Percentiles rank a stretch among this genome's conserved stretches.
These are phyloP conservation scores for Orbilia brochopaga DNA, from an alignment of 2,329 filamentous ascomycete genomes.

Conservation along the genomic window DNA sequence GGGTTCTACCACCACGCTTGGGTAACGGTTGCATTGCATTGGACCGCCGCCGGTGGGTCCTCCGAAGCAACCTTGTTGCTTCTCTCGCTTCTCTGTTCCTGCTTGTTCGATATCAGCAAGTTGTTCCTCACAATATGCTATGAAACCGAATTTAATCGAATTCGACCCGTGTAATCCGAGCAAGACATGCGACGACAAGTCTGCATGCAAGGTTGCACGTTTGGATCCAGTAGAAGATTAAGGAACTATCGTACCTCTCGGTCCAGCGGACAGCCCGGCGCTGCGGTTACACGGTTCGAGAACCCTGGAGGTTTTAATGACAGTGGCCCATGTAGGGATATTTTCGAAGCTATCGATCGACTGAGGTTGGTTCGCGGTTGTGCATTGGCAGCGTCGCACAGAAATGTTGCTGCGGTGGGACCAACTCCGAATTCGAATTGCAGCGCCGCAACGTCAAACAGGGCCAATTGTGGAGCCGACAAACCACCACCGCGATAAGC, in stretches of 20 bases:
- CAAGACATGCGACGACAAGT: background rate
- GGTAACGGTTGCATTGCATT: slow-evolving; percentile 51
- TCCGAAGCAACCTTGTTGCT: slow-evolving; percentile 49
- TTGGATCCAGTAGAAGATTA: background rate
- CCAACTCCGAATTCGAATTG: slow-evolving; percentile 2
- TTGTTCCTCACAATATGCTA: background rate
- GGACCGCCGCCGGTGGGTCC: slow-evolving; percentile 33
- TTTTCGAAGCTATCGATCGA: slow-evolving; percentile 20
- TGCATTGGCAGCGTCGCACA: slow-evolving; percentile 42
- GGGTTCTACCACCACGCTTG: slow-evolving; percentile 29
- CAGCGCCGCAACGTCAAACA: slow-evolving; percentile 20
- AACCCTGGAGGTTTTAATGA: background rate
- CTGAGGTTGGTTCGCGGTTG: slow-evolving; percentile 17
- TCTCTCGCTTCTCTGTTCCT: slow-evolving; percentile 42
- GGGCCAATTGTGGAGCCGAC: slow-evolving; percentile 6
- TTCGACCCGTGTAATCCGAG: no score
- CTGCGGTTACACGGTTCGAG: background rate
- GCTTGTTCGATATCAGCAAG: slow-evolving; percentile 5
- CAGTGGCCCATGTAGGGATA: background rate
- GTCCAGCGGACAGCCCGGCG: background rate
- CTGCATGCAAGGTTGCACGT: background rate
- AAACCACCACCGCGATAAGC: slow-evolving; percentile 7
- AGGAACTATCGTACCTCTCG: background rate
- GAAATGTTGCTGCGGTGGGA: slow-evolving; percentile 43
- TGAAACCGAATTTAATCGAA: no score